Evolutionary conservation across 2,329 filamentous ascomycete species (phyloP), one percentile per base, ranked within the genome.

Genomic region (Thelonectria blattea): DNA sequence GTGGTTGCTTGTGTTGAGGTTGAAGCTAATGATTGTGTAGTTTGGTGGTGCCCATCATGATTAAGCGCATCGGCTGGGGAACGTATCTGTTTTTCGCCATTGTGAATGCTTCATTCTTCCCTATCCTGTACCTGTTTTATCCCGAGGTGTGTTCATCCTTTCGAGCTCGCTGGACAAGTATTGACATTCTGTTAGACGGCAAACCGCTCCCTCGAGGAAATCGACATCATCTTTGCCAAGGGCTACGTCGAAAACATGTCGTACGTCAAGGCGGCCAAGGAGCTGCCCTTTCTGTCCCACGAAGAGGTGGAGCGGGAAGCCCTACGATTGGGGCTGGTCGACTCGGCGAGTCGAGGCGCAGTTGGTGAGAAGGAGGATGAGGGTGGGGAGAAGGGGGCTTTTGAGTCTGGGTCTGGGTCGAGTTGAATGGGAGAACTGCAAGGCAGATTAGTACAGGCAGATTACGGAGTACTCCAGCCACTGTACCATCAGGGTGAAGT

Each of bases 11-110:
- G 5, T 2, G 8, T 27, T 17, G 7, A 27, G 9, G 0, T n/a
- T 48, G 37, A 37, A 52, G 55, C 39, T 27, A 14, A 45, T 1
- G 1, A 5, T 24, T 24, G 1, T 45, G 4, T 2, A 64, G 62
- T 37, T 81, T 90, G 67, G 83, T 90, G 27, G 89, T 87, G 0
- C 88, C 88, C 0, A 81, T 87, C 1, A 81, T 90, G 37, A 83
- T 91, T 20, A 75, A 84, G 60, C 83, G 84, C 54, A 88, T 83
- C 7, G 78, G 78, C 14, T 87, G 80, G 74, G 83, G 83, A 55
- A 80, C 83, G 0, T 74, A 80, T 2, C 72, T 79, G 49, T 80
- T 79, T 65, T 88, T 84, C 70, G 81, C 82, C 2, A 74, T 78
- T 11, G 78, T 83, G 67, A 85, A 83, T 72, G 81, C 79, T 39